phyloP scores from a whole-genome alignment of 139 green algal genomes.

The Auxenochlorella pyrenoidosa region DNA sequence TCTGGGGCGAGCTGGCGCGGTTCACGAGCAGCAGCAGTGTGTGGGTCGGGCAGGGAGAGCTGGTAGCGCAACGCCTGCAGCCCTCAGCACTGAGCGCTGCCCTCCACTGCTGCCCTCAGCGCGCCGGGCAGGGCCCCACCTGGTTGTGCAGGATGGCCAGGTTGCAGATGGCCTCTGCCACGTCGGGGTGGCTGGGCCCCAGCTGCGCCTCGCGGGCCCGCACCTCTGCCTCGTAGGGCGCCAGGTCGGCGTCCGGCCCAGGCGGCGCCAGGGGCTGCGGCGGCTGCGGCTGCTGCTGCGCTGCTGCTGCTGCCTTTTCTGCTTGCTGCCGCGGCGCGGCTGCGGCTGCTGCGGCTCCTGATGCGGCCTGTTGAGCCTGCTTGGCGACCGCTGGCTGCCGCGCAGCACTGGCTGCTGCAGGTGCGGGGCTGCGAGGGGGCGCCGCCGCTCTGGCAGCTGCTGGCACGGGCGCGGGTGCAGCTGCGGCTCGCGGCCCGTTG shows the following conservation, averaged over 20 bases:
- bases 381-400: background rate
- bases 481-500: background rate
- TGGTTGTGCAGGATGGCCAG: slow-evolving; percentile 88
- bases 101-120: slow-evolving; percentile 39
- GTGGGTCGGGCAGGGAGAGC: too few species aligned
- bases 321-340: background rate
- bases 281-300: background rate
- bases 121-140: background rate
- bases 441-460: background rate
- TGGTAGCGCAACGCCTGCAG: too few species aligned
- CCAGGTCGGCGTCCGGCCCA: slow-evolving; percentile 46
- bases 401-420: background rate
- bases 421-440: background rate
- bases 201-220: slow-evolving; percentile 55
- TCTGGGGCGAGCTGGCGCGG: too few species aligned
- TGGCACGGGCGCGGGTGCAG: background rate
- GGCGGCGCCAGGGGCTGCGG: background rate
- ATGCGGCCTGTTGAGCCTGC: background rate
- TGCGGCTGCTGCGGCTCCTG: background rate
- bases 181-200: slow-evolving; percentile 68
- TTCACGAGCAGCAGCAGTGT: background rate
- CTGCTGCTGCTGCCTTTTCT: background rate
- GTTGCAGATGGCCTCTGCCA: slow-evolving; percentile 82
- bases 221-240: slow-evolving; percentile 71
- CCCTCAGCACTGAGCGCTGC: too few species aligned